Percentiles rank a stretch among this genome's conserved stretches.
These are phyloP conservation scores for Lentinula detonsa DNA, from an alignment of 768 basidiomycete species.

Conservation along the genomic window DNA sequence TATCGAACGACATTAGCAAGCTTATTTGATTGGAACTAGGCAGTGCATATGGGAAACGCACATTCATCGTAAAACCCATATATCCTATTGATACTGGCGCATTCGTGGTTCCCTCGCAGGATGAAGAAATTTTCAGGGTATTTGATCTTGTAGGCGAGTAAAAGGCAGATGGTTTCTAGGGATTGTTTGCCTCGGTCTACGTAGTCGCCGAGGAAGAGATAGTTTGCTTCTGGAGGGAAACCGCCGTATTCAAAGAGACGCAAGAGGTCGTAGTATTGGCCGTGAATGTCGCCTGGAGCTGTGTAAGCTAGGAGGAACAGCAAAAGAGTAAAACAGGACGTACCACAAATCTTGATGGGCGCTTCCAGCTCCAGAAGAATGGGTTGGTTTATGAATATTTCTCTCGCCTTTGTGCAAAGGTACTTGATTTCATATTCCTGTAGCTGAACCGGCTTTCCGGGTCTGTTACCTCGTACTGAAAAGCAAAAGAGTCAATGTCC, in stretches of 20 bases:
- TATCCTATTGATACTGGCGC: slow-evolving; percentile 98
- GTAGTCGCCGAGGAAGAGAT: slow-evolving; percentile 99
- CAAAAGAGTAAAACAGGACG: slow-evolving; percentile 23
- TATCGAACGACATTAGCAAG: neutral
- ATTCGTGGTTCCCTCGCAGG: slow-evolving; percentile 97
- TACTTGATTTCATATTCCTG: slow-evolving; percentile 99
- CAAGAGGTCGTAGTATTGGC: slow-evolving; percentile 98
- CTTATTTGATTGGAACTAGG: neutral
- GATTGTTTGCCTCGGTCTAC: slow-evolving; percentile 99
- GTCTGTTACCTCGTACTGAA: slow-evolving; percentile 93
- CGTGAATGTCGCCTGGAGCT: slow-evolving; percentile 88
- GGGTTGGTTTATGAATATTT: slow-evolving; percentile 99
- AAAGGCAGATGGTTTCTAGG: slow-evolving; percentile 97
- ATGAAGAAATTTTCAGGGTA: slow-evolving; percentile 99
- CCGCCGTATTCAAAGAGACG: slow-evolving; percentile 98
- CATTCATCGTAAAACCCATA: slow-evolving; percentile 99
- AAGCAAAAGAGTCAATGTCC: slow-evolving; percentile 8
- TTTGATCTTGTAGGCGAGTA: slow-evolving; percentile 99
- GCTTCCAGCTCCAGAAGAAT: slow-evolving; percentile 97
- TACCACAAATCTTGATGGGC: slow-evolving; percentile 99
- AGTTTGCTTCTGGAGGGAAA: slow-evolving; percentile 99
- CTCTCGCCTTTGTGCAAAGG: slow-evolving; percentile 96
- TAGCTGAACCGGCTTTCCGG: slow-evolving; percentile 95
- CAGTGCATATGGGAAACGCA: slow-evolving; percentile 33
- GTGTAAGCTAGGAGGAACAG: slow-evolving; percentile 15